A percentile compares a stretch with the other conserved stretches of the same genome.
These are phyloP conservation scores for Trichoderma aggressivum DNA, from an alignment of 2,329 filamentous ascomycete genomes.

Conservation along the genomic window DNA sequence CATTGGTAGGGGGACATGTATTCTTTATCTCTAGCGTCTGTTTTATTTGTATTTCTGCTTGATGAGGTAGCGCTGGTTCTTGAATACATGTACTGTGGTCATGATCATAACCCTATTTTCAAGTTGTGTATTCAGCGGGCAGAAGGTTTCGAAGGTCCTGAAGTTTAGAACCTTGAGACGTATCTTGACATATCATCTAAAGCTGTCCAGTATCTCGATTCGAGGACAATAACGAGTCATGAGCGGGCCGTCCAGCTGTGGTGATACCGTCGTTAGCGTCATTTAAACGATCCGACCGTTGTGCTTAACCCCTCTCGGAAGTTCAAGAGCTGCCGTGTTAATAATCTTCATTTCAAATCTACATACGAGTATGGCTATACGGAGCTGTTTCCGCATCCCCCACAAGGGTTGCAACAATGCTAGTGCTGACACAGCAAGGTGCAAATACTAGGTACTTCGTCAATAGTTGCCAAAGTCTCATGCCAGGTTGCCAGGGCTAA, in stretches of 20 bases:
- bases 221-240: not conserved
- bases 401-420: not conserved
- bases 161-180: not conserved
- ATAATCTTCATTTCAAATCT: not conserved
- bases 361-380: too few species aligned
- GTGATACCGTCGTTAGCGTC: not conserved
- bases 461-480: not conserved
- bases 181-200: not conserved
- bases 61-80: not conserved
- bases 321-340: too few species aligned
- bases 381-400: not conserved
- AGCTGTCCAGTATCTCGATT: not conserved
- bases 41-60: not conserved
- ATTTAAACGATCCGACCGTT: not conserved
- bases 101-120: not conserved
- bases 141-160: not conserved
- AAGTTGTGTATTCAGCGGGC: not conserved
- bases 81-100: not conserved
- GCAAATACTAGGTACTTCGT: not conserved
- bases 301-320: not conserved
- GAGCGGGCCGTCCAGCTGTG: not conserved
- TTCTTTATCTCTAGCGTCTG: not conserved
- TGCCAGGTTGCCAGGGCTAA: not conserved
- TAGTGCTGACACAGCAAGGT: not conserved
- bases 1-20: not conserved